phyloP scores from a whole-genome alignment of 202 grass and related monocot genomes.

The Dendrocalamus latiflorus region DNA sequence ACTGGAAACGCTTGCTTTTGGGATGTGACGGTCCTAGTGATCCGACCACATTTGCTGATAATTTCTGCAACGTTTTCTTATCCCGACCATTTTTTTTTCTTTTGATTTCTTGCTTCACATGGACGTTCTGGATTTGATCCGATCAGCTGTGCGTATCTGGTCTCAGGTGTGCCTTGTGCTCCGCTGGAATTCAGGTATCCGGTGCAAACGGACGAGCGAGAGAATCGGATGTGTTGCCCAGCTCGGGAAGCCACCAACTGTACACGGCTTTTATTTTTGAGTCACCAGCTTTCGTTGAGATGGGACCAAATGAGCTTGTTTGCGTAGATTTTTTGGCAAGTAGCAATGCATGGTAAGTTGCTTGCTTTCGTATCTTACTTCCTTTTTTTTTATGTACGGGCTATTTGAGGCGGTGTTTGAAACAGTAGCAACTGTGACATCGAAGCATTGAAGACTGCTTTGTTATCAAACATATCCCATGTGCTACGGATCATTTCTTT shows the following conservation, averaged over 20 bases:
- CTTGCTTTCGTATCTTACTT: not conserved
- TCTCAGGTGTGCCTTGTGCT: not conserved
- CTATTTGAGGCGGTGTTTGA: not conserved
- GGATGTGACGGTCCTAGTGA: not conserved
- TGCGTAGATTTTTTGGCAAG: not conserved
- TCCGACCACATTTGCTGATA: no score
- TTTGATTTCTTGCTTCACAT: not conserved
- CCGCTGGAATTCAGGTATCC: not conserved
- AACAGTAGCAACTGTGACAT: not conserved
- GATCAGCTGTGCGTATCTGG: not conserved
- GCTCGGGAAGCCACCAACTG: not conserved
- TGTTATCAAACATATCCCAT: not conserved
- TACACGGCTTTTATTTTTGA: not conserved
- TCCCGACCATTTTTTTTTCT: not conserved
- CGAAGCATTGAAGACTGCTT: not conserved
- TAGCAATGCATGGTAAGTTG: not conserved
- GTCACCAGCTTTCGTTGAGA: not conserved
- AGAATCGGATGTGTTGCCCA: not conserved
- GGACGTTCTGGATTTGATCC: not conserved
- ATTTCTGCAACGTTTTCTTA: not conserved
- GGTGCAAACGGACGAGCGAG: not conserved
- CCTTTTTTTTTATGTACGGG: not conserved
- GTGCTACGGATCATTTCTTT: not conserved
- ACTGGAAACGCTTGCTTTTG: not conserved
- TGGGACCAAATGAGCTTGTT: not conserved